Evolutionary conservation across 805 yeast species (phyloP).

Genomic region (Ogataea pini): DNA sequence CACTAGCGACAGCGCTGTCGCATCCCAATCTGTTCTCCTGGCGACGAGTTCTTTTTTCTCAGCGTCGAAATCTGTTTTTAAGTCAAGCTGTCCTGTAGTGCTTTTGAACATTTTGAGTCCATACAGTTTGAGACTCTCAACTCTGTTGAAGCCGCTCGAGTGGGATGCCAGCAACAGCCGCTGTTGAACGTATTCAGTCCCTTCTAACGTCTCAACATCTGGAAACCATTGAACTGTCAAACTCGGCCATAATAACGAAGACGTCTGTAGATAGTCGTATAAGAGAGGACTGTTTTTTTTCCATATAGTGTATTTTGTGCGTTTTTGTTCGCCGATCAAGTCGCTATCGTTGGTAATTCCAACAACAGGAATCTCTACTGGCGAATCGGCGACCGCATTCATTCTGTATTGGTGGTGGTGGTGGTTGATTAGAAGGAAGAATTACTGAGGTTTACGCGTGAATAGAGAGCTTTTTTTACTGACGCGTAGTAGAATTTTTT

Average conservation of each 20-base stretch:
- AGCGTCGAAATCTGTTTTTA: conserved; percentile 38
- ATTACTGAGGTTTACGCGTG: background rate
- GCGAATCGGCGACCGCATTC: conserved; percentile 1
- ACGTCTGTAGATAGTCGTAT: conserved; percentile 54
- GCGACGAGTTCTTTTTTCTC: conserved; percentile 36
- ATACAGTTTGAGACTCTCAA: conserved; percentile 28
- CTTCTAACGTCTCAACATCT: conserved; percentile 39
- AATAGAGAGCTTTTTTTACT: background rate
- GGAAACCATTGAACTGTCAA: conserved; percentile 64
- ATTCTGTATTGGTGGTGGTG: background rate
- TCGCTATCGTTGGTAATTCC: background rate
- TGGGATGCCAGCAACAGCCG: conserved; percentile 63
- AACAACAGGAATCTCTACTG: background rate
- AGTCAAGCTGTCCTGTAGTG: conserved; percentile 21
- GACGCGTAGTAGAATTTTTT: conserved; percentile 1
- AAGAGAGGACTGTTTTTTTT: conserved; percentile 60
- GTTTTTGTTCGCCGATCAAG: conserved; percentile 13
- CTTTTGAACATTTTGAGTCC: conserved; percentile 18
- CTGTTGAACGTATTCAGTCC: conserved; percentile 32
- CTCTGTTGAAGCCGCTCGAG: conserved; percentile 50
- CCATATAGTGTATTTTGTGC: conserved; percentile 50
- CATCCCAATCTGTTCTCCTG: conserved; percentile 14
- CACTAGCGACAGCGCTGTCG: conserved; percentile 20
- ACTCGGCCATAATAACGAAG: conserved; percentile 65
- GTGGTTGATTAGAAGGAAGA: background rate